Evolutionary conservation across 208 protist species (phyloP).

Genomic region (Crithidia mellificae): DNA sequence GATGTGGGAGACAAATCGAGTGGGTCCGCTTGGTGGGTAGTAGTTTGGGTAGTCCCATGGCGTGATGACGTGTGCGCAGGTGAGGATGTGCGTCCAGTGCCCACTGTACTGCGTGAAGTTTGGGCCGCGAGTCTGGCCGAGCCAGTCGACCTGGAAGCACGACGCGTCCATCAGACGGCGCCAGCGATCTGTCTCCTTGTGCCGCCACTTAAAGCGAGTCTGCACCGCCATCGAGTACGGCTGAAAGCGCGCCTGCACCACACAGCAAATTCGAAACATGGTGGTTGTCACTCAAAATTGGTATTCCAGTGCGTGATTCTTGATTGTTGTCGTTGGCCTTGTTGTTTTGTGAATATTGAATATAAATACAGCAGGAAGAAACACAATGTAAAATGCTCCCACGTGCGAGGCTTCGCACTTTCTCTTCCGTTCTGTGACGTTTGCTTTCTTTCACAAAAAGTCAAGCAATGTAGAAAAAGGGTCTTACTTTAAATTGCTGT

Average conservation of each 20-base stretch:
- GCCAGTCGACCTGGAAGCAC: slow-evolving; percentile 87
- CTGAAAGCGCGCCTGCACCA: slow-evolving; percentile 69
- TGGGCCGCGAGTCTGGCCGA: slow-evolving; percentile 77
- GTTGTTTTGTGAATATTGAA: not conserved
- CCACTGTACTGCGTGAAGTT: slow-evolving; percentile 82
- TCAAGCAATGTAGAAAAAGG: too few relatives aligned
- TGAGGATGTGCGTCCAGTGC: slow-evolving; percentile 89
- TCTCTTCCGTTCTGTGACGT: too few relatives aligned
- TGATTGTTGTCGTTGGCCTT: not conserved
- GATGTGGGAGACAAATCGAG: slow-evolving; percentile 87
- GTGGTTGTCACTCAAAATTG: too few relatives aligned
- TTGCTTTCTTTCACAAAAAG: too few relatives aligned
- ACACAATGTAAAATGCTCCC: too few relatives aligned
- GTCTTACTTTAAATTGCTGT: too few relatives aligned
- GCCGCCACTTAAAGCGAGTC: slow-evolving; percentile 90
- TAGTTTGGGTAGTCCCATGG: slow-evolving; percentile 93
- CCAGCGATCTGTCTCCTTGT: slow-evolving; percentile 92
- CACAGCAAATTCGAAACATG: slow-evolving; percentile 22
- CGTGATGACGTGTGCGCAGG: slow-evolving; percentile 89
- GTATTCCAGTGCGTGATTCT: too few relatives aligned
- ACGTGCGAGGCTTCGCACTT: too few relatives aligned
- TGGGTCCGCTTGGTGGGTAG: slow-evolving; percentile 80
- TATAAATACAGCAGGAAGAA: not conserved
- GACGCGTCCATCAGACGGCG: slow-evolving; percentile 89
- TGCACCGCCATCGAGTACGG: slow-evolving; percentile 89